Conservation (phyloP, 2,329 filamentous ascomycete species). For the Trichocomaceae sp. region DNA sequence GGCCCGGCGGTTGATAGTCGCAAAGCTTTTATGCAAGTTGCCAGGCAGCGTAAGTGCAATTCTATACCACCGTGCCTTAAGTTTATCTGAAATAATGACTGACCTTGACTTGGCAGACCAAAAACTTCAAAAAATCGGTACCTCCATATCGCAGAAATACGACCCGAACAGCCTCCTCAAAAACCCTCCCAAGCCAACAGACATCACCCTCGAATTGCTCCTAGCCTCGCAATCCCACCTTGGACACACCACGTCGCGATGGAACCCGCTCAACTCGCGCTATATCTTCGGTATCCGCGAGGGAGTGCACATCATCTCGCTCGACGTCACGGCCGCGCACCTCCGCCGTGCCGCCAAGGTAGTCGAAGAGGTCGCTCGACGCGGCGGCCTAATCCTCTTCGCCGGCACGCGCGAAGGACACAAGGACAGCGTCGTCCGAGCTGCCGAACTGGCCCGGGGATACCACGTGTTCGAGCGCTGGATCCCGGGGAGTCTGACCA, state of each 20-base stretch:
- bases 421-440: constrained; percentile 69
- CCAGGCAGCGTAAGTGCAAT: constrained; percentile 21
- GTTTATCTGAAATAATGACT: neutral
- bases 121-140: constrained; percentile 30
- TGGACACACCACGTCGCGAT: constrained; percentile 82
- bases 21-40: constrained; percentile 16
- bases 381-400: constrained; percentile 81
- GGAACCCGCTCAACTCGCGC: constrained; percentile 88
- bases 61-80: neutral
- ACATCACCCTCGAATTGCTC: constrained; percentile 84
- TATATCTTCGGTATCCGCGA: constrained; percentile 91
- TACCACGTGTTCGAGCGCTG: constrained; percentile 91
- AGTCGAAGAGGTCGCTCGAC: constrained; percentile 75
- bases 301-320: constrained; percentile 85
- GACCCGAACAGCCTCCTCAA: constrained; percentile 41
- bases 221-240: constrained; percentile 83
- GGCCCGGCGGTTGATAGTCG: neutral
- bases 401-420: constrained; percentile 82
- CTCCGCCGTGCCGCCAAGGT: constrained; percentile 89
- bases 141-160: constrained; percentile 22
- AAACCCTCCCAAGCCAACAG: constrained; percentile 67
- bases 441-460: constrained; percentile 67
- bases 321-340: constrained; percentile 82
- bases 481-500: constrained; percentile 87
- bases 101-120: constrained; percentile 18